These are phyloP conservation scores for Ceratocystiopsis sp. DNA, from an alignment of 2,329 filamentous ascomycete species.

Conservation along the genomic window DNA sequence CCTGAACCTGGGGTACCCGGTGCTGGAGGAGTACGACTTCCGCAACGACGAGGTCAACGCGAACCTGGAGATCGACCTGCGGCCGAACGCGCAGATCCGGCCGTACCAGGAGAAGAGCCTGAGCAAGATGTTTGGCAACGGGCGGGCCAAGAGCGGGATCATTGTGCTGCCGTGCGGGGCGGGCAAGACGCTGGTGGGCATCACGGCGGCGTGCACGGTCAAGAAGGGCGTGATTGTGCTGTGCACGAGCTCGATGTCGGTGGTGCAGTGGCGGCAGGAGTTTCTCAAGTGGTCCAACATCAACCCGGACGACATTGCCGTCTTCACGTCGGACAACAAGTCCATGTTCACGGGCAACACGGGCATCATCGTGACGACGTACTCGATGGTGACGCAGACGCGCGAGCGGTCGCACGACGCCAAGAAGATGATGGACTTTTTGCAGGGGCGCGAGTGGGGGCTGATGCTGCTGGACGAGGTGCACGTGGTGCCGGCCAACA, in stretches of 20 bases:
- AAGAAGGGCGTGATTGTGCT: conserved; percentile 93
- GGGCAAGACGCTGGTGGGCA: conserved; percentile 94
- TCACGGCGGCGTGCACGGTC: conserved; percentile 93
- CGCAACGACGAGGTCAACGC: conserved; percentile 78
- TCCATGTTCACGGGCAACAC: conserved; percentile 69
- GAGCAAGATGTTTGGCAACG: conserved; percentile 99
- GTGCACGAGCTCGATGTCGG: conserved; percentile 95
- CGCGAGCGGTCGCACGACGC: conserved; percentile 79
- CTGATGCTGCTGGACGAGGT: conserved; percentile 95
- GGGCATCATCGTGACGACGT: conserved; percentile 92
- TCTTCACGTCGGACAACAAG: conserved; percentile 92
- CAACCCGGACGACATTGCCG: conserved; percentile 77
- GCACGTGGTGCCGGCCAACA: conserved; percentile 90
- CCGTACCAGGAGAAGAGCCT: conserved; percentile 94
- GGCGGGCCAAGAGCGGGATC: conserved; percentile 89
- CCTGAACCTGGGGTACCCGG: conserved; percentile 67
- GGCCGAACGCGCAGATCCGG: conserved; percentile 76
- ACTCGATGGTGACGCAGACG: conserved; percentile 95
- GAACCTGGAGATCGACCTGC: conserved; percentile 83
- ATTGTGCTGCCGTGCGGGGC: conserved; percentile 94
- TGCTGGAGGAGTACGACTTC: conserved; percentile 96
- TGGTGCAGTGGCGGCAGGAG: conserved; percentile 90
- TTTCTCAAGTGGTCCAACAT: conserved; percentile 98
- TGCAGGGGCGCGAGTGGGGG: conserved; percentile 83
- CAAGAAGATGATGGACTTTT: conserved; percentile 94